Evolutionary conservation across 768 basidiomycete species (phyloP), one percentile per base, ranked within the genome.

Genomic region (Lactarius psammicola): DNA sequence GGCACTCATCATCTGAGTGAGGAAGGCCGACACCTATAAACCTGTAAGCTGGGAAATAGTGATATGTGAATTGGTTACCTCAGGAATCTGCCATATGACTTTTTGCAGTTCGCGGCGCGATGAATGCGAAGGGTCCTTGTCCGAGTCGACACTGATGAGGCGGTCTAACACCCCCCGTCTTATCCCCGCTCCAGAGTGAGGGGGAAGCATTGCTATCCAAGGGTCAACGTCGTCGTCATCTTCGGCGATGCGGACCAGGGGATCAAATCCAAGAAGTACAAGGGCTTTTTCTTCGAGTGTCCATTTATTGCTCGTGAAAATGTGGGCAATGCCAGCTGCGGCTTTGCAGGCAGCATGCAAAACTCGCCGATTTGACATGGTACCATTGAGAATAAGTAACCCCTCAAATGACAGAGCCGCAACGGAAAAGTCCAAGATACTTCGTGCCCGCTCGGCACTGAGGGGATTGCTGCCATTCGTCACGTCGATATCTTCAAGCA

Each of bases 331-430:
- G 42, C 80, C 70, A 1, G 74, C 64, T 5, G 85, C 67, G 1
- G 86, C 72, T 69, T 85, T 85, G 68, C 84, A 84, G 0, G 90
- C 87, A 0, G 78, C 77, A 68, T 88, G 86, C 3, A 94, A 71
- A n/a, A 87, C 82, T 4, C 84, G 81, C 56, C 82, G 76, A 68
- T 87, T 89, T 2, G 82, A 75, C 30, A 80, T 78, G 2, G 80
- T 84, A 18, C 90, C 91, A 63, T 91, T 94, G 59, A 86, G 69
- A 9, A 81, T 72, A 8, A 94, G 81, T 1, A 85, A 70, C 3
- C 84, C 82, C 73, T 94, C 89, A 71, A 92, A 95, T 40, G 79
- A 78, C 2, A 97, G 75, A 3, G 87, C 83, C 1, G 79, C 77
- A 9, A 92, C 79, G 6, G 86, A 84, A 34, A 88, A 75, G 72